Percentiles rank a stretch among this genome's conserved stretches.
phyloP scores from a whole-genome alignment of 2,329 filamentous ascomycete genomes.

The Pestalotiopsis sp. region DNA sequence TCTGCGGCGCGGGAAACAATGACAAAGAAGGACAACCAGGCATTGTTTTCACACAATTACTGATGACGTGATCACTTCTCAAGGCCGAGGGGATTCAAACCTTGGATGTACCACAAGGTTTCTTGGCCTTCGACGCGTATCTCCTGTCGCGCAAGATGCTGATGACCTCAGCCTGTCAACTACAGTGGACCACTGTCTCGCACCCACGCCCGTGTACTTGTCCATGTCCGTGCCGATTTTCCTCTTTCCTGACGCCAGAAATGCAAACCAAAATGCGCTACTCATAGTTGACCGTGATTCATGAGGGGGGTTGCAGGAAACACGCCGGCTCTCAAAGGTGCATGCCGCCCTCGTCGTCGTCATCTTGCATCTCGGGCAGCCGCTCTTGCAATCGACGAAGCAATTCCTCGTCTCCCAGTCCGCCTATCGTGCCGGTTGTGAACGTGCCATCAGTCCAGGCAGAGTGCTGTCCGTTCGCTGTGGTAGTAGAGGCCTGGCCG shows the following conservation, averaged over 20 bases:
- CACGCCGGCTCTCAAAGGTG: slow-evolving; percentile 1
- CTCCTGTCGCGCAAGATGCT: neutral
- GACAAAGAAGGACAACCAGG: neutral
- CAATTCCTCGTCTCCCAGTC: slow-evolving; percentile 62
- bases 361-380: slow-evolving; percentile 46
- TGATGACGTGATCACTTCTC: neutral
- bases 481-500: slow-evolving; percentile 18
- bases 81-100: neutral
- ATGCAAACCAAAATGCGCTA: neutral
- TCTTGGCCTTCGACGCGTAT: neutral
- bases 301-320: neutral
- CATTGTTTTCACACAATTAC: neutral
- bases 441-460: slow-evolving; percentile 68
- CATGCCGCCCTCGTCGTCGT: slow-evolving; percentile 37
- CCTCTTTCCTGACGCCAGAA: neutral
- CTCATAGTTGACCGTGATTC: neutral
- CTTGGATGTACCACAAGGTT: neutral
- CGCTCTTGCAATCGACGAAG: slow-evolving; percentile 57
- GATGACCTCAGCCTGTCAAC: neutral
- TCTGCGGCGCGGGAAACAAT: neutral
- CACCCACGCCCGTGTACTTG: neutral
- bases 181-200: neutral
- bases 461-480: slow-evolving; percentile 29
- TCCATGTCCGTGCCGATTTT: neutral
- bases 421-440: slow-evolving; percentile 58